These are phyloP conservation scores for Penicillium antarcticum DNA, from an alignment of 495 filamentous ascomycete species.

Conservation along the genomic window DNA sequence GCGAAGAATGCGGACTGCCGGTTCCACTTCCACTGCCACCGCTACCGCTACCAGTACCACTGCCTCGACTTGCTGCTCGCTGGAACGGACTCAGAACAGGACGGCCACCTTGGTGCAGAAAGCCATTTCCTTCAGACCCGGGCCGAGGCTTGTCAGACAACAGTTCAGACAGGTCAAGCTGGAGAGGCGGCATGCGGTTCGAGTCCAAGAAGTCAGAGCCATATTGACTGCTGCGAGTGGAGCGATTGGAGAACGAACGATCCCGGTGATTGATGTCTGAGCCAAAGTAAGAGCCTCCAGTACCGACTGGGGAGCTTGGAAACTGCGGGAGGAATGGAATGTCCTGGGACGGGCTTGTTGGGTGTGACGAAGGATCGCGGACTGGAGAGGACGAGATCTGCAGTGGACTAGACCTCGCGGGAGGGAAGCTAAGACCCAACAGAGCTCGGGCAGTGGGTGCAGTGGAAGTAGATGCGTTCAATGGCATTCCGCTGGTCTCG, in stretches of 20 bases:
- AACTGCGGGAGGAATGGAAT: conserved; percentile 36
- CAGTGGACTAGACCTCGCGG: conserved; percentile 39
- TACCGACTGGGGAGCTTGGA: conserved; percentile 34
- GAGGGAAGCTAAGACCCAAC: conserved; percentile 38
- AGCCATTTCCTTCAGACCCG: conserved; percentile 33
- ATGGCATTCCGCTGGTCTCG: conserved; percentile 24
- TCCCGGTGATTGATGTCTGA: conserved; percentile 35
- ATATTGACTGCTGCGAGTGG: conserved; percentile 40
- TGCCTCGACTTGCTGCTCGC: conserved; percentile 41
- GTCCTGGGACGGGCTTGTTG: conserved; percentile 37
- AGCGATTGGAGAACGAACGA: conserved; percentile 49
- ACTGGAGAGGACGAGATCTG: conserved; percentile 37
- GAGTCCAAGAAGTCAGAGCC: conserved; percentile 39
- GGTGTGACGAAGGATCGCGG: conserved; percentile 33
- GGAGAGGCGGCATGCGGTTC: conserved; percentile 31
- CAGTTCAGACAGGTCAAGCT: conserved; percentile 34
- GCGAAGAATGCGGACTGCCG: conserved; percentile 43
- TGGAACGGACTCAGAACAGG: conserved; percentile 41
- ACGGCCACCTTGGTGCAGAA: conserved; percentile 26
- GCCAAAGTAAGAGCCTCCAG: conserved; percentile 32
- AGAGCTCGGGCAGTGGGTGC: conserved; percentile 34
- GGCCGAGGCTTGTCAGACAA: conserved; percentile 28
- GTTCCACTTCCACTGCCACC: conserved; percentile 41
- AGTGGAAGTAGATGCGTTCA: conserved; percentile 26
- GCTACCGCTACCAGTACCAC: conserved; percentile 46